Percentiles rank a stretch among this genome's conserved stretches.
These are phyloP conservation scores for Brassica juncea DNA, from an alignment of 345 rosid species.

Conservation along the genomic window DNA sequence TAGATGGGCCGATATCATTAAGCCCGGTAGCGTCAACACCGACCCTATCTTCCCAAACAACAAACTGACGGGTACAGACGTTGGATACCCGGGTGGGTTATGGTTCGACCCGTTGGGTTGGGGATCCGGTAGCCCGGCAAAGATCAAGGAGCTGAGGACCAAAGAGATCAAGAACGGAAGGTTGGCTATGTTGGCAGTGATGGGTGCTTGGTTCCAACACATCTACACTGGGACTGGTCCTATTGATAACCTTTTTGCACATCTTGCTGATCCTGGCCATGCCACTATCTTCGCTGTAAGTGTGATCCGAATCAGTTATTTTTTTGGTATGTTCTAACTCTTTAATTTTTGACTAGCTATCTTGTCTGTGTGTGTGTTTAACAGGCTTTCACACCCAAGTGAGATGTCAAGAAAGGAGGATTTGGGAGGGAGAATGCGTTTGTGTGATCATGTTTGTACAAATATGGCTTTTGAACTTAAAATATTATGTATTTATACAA, in stretches of 20 bases:
- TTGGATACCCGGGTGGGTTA: slow-evolving; percentile 98
- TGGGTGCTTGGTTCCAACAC: slow-evolving; percentile 99
- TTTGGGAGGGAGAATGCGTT: slow-evolving; percentile 21
- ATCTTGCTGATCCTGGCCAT: slow-evolving; percentile 97
- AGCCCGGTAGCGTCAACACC: slow-evolving; percentile 94
- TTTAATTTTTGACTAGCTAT: not conserved
- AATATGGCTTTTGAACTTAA: slow-evolving; percentile 38
- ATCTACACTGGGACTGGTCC: slow-evolving; percentile 97
- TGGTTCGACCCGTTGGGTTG: slow-evolving; percentile 99
- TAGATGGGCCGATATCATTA: slow-evolving; percentile 94
- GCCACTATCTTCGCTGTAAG: slow-evolving; percentile 91
- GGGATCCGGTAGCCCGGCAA: slow-evolving; percentile 82
- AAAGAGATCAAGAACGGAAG: slow-evolving; percentile 98
- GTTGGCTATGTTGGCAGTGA: slow-evolving; percentile 96
- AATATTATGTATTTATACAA: slow-evolving; percentile 28
- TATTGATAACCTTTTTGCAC: slow-evolving; percentile 92
- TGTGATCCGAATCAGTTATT: not conserved
- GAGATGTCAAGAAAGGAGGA: slow-evolving; percentile 12
- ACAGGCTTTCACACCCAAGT: slow-evolving; percentile 92
- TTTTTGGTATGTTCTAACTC: not conserved
- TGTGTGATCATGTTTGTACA: slow-evolving; percentile 45
- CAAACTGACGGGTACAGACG: slow-evolving; percentile 94
- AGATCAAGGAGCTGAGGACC: slow-evolving; percentile 85
- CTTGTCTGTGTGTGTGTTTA: not conserved
- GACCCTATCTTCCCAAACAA: slow-evolving; percentile 97